Evolutionary conservation across 2,329 filamentous ascomycete genomes (phyloP).

Genomic region (Colletotrichum brevisporum): DNA sequence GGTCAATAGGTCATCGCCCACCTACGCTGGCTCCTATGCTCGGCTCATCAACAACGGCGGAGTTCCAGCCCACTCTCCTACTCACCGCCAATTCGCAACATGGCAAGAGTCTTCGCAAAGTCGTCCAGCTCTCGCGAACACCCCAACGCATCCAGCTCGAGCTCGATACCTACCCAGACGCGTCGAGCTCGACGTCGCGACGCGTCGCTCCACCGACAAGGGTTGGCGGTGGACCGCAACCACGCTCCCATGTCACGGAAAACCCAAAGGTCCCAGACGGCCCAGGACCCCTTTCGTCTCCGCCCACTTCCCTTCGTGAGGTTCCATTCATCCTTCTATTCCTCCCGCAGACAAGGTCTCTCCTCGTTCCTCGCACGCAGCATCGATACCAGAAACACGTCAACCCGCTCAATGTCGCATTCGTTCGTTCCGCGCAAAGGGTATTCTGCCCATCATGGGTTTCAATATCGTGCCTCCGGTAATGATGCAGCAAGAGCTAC

Average conservation of each 20-base stretch:
- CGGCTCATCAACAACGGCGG: not conserved
- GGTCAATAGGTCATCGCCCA: too few relatives aligned
- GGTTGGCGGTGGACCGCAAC: conserved; percentile 3
- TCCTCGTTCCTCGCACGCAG: conserved; percentile 7
- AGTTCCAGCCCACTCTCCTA: not conserved
- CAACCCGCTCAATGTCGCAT: conserved; percentile 22
- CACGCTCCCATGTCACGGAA: conserved; percentile 25
- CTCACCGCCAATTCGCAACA: not conserved
- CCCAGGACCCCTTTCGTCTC: conserved; percentile 28
- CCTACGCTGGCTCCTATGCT: not conserved
- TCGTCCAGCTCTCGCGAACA: conserved; percentile 1
- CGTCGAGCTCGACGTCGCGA: conserved; percentile 8
- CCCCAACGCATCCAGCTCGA: not conserved
- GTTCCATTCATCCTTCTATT: conserved; percentile 1
- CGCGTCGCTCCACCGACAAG: conserved; percentile 22
- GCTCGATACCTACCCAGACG: conserved; percentile 6
- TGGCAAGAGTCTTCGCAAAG: not conserved
- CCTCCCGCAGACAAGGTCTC: not conserved
- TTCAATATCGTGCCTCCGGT: conserved; percentile 24
- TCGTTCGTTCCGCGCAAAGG: conserved; percentile 26
- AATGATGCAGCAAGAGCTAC: not conserved
- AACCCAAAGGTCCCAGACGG: not conserved
- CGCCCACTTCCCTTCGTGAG: not conserved
- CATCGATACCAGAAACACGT: conserved; percentile 9
- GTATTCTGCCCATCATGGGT: conserved; percentile 26